Percentiles rank a stretch among this genome's conserved stretches.
These are phyloP conservation scores for Stemphylium vesicarium DNA, from an alignment of 2,329 filamentous ascomycete genomes.

Conservation along the genomic window DNA sequence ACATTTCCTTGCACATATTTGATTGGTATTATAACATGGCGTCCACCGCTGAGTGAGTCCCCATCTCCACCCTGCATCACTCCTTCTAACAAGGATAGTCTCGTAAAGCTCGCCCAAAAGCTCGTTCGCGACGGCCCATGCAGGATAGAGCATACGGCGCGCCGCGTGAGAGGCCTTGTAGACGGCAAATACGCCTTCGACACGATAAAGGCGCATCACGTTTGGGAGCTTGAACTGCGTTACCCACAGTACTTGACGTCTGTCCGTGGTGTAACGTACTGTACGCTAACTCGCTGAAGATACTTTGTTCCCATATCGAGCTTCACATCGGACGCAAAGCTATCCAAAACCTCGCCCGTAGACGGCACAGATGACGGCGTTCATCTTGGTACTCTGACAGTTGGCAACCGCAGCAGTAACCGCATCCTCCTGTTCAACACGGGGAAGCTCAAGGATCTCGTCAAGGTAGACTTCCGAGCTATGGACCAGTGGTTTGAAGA, in stretches of 20 bases:
- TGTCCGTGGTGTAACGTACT: neutral
- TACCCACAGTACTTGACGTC: constrained; percentile 39
- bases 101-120: constrained; percentile 50
- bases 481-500: constrained; percentile 63
- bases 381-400: constrained; percentile 29
- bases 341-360: constrained; percentile 20
- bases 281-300: constrained; percentile 15
- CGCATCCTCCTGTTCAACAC: constrained; percentile 40
- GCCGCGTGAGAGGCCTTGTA: constrained; percentile 43
- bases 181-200: constrained; percentile 44
- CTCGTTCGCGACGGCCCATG: constrained; percentile 50
- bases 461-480: constrained; percentile 41
- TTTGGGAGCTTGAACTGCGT: constrained; percentile 46
- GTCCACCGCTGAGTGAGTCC: constrained; percentile 4
- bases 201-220: constrained; percentile 40
- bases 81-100: constrained; percentile 34
- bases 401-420: constrained; percentile 24
- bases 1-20: no score
- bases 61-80: neutral
- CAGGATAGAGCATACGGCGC: constrained; percentile 33
- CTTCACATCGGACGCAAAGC: constrained; percentile 26
- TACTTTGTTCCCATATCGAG: constrained; percentile 37
- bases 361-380: constrained; percentile 27
- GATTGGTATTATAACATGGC: neutral
- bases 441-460: constrained; percentile 28